These are phyloP conservation scores for Rhizopogon sp. DNA, from an alignment of 768 basidiomycete genomes.

Conservation along the genomic window DNA sequence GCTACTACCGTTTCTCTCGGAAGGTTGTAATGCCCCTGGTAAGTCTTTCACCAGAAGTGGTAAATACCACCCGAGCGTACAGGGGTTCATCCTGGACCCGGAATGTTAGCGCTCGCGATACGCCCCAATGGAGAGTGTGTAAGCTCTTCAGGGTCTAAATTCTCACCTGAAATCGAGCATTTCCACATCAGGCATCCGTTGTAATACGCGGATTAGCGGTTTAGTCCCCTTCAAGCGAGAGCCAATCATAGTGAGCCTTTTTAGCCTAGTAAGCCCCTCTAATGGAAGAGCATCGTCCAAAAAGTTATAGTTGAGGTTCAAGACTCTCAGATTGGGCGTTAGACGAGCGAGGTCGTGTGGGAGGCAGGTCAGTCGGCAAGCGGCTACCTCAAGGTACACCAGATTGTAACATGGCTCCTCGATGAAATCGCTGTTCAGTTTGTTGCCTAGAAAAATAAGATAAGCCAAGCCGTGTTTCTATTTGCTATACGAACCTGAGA, in stretches of 20 bases:
- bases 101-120: neutral
- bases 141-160: neutral
- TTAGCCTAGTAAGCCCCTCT: constrained; percentile 67
- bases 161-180: constrained; percentile 87
- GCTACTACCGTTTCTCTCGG: constrained; percentile 31
- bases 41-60: constrained; percentile 73
- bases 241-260: constrained; percentile 85
- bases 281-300: constrained; percentile 68
- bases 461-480: constrained; percentile 5
- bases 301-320: constrained; percentile 98
- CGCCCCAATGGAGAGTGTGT: constrained; percentile 5
- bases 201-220: constrained; percentile 65
- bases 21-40: constrained; percentile 63
- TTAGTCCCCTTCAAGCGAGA: constrained; percentile 73
- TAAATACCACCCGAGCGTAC: constrained; percentile 93
- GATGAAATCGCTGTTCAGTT: constrained; percentile 55
- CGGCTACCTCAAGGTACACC: constrained; percentile 88
- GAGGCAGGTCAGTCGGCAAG: constrained; percentile 71
- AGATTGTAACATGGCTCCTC: constrained; percentile 82
- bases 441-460: constrained; percentile 55
- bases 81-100: constrained; percentile 84
- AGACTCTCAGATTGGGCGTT: constrained; percentile 79
- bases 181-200: constrained; percentile 74
- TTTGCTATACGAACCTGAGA: constrained; percentile 65
- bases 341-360: constrained; percentile 62